Conservation (phyloP, 2,329 filamentous ascomycete genomes). For the Claviceps monticola region DNA sequence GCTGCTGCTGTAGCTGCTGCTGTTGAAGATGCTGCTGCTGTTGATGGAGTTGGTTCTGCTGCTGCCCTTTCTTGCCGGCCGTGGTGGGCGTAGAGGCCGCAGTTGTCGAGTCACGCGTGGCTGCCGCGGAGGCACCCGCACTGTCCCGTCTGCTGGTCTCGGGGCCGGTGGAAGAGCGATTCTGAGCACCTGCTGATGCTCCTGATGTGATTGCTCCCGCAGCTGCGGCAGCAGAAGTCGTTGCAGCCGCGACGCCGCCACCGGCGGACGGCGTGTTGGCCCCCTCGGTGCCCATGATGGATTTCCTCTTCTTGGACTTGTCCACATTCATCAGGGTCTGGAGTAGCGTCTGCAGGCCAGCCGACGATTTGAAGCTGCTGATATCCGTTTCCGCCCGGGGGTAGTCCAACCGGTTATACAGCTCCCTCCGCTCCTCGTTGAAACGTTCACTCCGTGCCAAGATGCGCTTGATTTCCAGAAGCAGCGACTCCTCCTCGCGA, state of each 20-base stretch:
- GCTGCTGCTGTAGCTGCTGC: neutral
- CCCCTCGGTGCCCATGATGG: conserved; percentile 47
- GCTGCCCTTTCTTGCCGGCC: conserved; percentile 34
- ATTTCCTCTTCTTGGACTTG: conserved; percentile 79
- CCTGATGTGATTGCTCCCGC: conserved; percentile 6
- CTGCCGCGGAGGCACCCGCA: conserved; percentile 31
- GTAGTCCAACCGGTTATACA: conserved; percentile 77
- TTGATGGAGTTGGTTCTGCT: conserved; percentile 11
- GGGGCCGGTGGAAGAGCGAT: conserved; percentile 15
- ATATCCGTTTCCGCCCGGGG: conserved; percentile 58
- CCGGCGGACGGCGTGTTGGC: conserved; percentile 24
- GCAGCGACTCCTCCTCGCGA: conserved; percentile 76
- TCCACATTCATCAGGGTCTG: conserved; percentile 72
- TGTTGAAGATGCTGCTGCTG: neutral
- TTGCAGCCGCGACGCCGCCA: neutral
- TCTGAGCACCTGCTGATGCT: conserved; percentile 18
- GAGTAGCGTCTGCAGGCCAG: conserved; percentile 65
- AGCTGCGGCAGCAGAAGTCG: neutral
- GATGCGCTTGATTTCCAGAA: conserved; percentile 86
- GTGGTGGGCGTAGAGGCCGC: conserved; percentile 21
- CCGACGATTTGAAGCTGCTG: conserved; percentile 64
- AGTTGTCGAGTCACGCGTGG: conserved; percentile 19
- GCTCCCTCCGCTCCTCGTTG: conserved; percentile 74
- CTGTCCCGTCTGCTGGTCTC: conserved; percentile 35
- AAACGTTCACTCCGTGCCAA: conserved; percentile 74